Evolutionary conservation across 441 rosid species (phyloP).

Genomic region (Brassica balearica): DNA sequence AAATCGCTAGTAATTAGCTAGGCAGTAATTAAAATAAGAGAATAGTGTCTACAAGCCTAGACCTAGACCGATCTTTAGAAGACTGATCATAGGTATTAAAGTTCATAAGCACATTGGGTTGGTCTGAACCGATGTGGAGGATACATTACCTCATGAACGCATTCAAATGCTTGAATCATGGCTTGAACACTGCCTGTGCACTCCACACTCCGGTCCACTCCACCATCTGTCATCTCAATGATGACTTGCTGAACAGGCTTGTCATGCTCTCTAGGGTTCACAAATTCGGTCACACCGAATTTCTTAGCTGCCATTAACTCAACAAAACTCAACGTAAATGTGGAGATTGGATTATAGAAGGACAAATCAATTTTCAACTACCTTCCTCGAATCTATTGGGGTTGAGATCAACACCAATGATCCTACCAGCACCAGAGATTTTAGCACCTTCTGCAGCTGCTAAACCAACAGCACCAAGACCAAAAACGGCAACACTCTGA

Average conservation of each 20-base stretch:
- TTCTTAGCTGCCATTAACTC: conserved; percentile 65
- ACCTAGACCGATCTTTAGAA: no score
- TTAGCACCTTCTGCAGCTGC: conserved; percentile 93
- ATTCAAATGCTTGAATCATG: conserved; percentile 89
- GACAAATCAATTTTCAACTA: background rate
- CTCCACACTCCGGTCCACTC: conserved; percentile 81
- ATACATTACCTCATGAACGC: conserved; percentile 78
- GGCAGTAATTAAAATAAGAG: no score
- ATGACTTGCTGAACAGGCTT: conserved; percentile 90
- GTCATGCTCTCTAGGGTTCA: conserved; percentile 77
- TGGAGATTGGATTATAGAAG: background rate
- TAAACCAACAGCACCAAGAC: conserved; percentile 93
- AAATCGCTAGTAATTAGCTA: background rate
- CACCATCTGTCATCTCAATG: conserved; percentile 79
- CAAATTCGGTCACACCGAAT: conserved; percentile 81
- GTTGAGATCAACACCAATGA: conserved; percentile 88
- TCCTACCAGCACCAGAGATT: conserved; percentile 71
- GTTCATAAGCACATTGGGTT: background rate
- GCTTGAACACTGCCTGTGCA: conserved; percentile 77
- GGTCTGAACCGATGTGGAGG: background rate
- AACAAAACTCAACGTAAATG: conserved; percentile 12
- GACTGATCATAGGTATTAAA: background rate
- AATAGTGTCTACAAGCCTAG: no score
- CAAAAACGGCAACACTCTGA: conserved; percentile 74
- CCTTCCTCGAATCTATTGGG: conserved; percentile 65